Conservation (phyloP, 495 filamentous ascomycete genomes). For the Cercophora scortea region DNA sequence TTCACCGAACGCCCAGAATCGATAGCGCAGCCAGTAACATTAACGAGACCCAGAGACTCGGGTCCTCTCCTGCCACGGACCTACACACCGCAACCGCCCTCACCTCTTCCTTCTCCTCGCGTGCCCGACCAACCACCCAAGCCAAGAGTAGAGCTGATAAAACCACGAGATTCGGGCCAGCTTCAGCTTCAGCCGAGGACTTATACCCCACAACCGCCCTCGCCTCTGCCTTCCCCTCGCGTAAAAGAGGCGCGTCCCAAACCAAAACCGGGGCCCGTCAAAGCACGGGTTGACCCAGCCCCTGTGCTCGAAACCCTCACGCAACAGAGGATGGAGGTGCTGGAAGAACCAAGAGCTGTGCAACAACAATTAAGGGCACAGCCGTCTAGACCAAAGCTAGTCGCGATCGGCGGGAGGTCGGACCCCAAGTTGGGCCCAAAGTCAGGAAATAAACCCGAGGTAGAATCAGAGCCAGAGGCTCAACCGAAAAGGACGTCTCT, state of each 20-base stretch:
- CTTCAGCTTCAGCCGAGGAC: not conserved
- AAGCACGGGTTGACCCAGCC: not conserved
- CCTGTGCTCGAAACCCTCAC: not conserved
- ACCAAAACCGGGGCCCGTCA: not conserved
- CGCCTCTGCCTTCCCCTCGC: slow-evolving; percentile 36
- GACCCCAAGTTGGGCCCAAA: slow-evolving; percentile 3
- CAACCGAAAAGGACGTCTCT: slow-evolving; percentile 31
- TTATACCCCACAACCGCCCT: slow-evolving; percentile 44
- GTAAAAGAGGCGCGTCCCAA: slow-evolving; percentile 4
- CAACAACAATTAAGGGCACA: slow-evolving; percentile 5
- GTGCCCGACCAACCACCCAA: slow-evolving; percentile 4
- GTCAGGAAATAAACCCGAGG: not conserved
- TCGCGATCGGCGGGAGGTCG: slow-evolving; percentile 14
- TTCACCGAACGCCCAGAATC: not conserved
- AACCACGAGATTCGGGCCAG: not conserved
- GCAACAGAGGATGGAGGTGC: slow-evolving; percentile 3
- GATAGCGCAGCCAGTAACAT: slow-evolving; percentile 1
- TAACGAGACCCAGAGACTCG: slow-evolving; percentile 1
- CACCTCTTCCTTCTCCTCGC: slow-evolving; percentile 38
- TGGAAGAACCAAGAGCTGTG: not conserved
- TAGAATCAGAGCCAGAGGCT: slow-evolving; percentile 11
- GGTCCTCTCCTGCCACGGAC: not conserved
- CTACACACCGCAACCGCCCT: slow-evolving; percentile 44
- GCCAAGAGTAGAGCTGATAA: slow-evolving; percentile 6
- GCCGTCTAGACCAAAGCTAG: slow-evolving; percentile 14